Evolutionary conservation across 768 basidiomycete species (phyloP), one percentile per base, ranked within the genome.

Genomic region (Boletales sp.): DNA sequence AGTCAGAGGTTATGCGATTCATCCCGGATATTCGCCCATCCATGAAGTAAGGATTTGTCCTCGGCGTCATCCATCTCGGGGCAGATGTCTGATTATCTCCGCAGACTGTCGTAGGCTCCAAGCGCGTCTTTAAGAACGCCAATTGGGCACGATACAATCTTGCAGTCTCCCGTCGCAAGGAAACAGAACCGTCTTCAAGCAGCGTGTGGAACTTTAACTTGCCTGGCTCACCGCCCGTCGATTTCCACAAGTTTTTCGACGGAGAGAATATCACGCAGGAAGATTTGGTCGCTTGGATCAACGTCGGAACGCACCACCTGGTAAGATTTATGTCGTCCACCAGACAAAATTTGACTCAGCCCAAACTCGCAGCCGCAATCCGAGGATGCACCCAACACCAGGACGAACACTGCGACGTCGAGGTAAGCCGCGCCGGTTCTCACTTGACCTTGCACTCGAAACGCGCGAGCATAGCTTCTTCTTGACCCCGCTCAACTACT

Each of bases 91-190:
- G 60, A 56, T 21, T 4, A 7, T 45, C 13, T 13, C 32, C 49
- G 1, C 55, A 81, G 81, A 78, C 78, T 5, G 76, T 80, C 44
- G 72, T 83, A 0, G 76, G 82, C 6, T 81, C 77, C 32, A 84
- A 83, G 65, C 74, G 82, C 2, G 69, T 82, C 8, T 63, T 78
- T 42, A 75, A 82, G 32, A 85, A 84, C 46, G 81, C 77, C 4
- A 81, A 85, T 57, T 86, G 83, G 79, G 83, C 83, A 3, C 75
- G 80, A 32, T 80, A 84, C 60, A 80, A 81, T 59, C 64, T 84
- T 5, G 80, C 80, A 2, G 75, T 84, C 12, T 77, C 81, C 15
- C 67, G 63, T 46, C 72, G 78, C 33, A 83, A 86, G 63, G 84
- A 86, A 17, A 76, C 74, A 1, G 84, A 86, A 63, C 82, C 79